phyloP scores from a whole-genome alignment of 768 basidiomycete species.

The Termitomyces sp. region DNA sequence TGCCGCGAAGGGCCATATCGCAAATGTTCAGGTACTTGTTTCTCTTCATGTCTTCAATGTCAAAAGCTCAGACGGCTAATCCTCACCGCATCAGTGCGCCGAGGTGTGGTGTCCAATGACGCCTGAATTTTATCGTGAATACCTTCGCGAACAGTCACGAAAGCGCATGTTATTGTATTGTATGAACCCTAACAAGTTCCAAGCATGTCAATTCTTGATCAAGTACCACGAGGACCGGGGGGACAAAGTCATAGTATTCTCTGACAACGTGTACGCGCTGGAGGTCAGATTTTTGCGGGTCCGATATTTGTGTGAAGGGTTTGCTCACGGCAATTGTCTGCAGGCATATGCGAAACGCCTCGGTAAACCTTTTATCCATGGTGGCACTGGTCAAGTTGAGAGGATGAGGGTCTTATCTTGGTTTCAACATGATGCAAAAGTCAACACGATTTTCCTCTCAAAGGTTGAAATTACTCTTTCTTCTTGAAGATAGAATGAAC shows the following conservation, averaged over 20 bases:
- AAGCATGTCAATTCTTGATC: constrained; percentile 98
- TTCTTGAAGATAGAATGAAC: not conserved
- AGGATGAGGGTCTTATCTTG: constrained; percentile 91
- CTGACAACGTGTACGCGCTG: constrained; percentile 95
- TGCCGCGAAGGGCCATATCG: constrained; percentile 98
- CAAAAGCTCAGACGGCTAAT: constrained; percentile 1
- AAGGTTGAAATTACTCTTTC: constrained; percentile 49
- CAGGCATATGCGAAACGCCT: constrained; percentile 93
- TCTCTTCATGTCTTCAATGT: not conserved
- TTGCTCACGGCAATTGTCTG: constrained; percentile 5
- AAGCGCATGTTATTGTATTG: constrained; percentile 96
- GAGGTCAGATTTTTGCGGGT: constrained; percentile 55
- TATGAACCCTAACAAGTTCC: constrained; percentile 99
- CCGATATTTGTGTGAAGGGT: not conserved
- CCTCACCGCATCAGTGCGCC: constrained; percentile 62
- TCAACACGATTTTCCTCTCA: constrained; percentile 98
- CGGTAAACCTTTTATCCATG: constrained; percentile 93
- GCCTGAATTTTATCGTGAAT: constrained; percentile 97
- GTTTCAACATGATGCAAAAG: constrained; percentile 92
- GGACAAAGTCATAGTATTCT: constrained; percentile 99
- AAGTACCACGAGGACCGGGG: constrained; percentile 97
- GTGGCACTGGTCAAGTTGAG: constrained; percentile 90
- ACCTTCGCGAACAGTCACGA: constrained; percentile 85
- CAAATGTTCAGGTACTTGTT: constrained; percentile 86
- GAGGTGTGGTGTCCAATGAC: constrained; percentile 99